A percentile compares a stretch with the other conserved stretches of the same genome.
Evolutionary conservation across 2,329 filamentous ascomycete species (phyloP).

Genomic region (Chlorencoelia australis): DNA sequence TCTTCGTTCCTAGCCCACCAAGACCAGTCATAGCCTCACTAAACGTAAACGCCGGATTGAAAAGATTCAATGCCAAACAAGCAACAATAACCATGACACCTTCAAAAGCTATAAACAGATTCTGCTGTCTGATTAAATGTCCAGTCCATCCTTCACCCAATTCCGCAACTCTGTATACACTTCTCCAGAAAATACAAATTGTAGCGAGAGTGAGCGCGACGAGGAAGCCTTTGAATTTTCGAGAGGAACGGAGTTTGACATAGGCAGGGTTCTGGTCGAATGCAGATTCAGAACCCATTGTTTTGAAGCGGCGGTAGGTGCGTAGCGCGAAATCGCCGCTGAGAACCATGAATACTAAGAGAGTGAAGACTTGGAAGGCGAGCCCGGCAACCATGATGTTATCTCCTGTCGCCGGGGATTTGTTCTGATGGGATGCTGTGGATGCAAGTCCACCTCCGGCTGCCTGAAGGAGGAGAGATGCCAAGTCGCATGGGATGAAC

Average conservation of each 20-base stretch:
- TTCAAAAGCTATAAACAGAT: constrained; percentile 25
- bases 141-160: constrained; percentile 37
- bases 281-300: constrained; percentile 23
- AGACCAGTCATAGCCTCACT: constrained; percentile 9
- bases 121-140: constrained; percentile 14
- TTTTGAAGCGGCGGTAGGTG: constrained; percentile 24
- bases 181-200: constrained; percentile 44
- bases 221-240: constrained; percentile 19
- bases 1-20: constrained; percentile 8
- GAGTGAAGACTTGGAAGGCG: constrained; percentile 47
- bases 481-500: constrained; percentile 54
- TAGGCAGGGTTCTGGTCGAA: constrained; percentile 16
- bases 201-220: constrained; percentile 37
- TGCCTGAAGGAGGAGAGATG: constrained; percentile 51
- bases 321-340: constrained; percentile 19
- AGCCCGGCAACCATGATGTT: constrained; percentile 58
- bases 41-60: constrained; percentile 30
- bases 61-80: constrained; percentile 20
- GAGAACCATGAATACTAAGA: constrained; percentile 41
- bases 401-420: constrained; percentile 35
- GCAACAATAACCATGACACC: constrained; percentile 21
- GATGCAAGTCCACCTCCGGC: constrained; percentile 50
- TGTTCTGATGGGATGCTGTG: constrained; percentile 32
- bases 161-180: constrained; percentile 48
- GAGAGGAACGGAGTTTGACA: constrained; percentile 7